phyloP scores from a whole-genome alignment of 2,329 filamentous ascomycete genomes.

The Cercospora brassicicola region DNA sequence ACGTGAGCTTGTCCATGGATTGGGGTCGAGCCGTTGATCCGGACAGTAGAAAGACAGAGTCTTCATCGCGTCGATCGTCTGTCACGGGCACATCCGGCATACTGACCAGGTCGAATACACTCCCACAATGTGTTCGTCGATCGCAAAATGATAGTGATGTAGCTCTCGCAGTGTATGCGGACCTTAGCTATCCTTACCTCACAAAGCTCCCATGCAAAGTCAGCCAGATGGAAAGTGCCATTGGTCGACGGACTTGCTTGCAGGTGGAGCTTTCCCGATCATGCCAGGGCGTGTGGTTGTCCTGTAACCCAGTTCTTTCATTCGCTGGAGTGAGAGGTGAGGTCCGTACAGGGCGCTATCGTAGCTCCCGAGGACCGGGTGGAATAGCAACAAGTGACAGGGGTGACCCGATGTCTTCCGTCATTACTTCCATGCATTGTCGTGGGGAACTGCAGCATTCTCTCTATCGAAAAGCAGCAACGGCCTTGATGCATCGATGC shows the following conservation, averaged over 20 bases:
- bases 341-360: not conserved
- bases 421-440: not conserved
- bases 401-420: not conserved
- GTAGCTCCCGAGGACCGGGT: slow-evolving; percentile 1
- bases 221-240: not conserved
- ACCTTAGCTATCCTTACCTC: not conserved
- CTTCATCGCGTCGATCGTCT: not conserved
- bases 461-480: not conserved
- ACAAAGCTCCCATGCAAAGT: not conserved
- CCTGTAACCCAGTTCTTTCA: not conserved
- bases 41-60: not conserved
- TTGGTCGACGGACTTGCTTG: not conserved
- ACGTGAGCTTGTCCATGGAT: not conserved
- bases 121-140: not conserved
- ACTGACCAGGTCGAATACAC: not conserved
- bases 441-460: not conserved
- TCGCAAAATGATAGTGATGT: not conserved
- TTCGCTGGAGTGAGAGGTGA: not conserved
- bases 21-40: not conserved
- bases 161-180: not conserved
- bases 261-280: not conserved
- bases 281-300: not conserved
- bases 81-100: not conserved
- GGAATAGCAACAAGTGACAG: not conserved
- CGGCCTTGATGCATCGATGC: not conserved